Conservation (phyloP, 257 asterid species). For the Solanum appendiculatum region DNA sequence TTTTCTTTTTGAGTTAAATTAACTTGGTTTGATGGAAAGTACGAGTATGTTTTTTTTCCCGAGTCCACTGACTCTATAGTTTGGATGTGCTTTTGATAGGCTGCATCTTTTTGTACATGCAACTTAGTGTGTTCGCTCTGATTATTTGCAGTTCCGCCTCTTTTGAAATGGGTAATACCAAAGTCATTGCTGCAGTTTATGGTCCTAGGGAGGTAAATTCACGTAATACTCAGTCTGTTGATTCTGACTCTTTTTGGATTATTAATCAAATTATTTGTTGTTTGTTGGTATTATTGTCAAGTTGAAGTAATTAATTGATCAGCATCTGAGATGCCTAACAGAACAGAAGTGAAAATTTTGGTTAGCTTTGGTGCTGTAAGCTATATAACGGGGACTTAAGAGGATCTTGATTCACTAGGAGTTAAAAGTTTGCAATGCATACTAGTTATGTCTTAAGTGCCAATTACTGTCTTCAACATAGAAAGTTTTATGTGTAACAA, state of each 20-base stretch:
- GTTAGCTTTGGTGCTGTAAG: neutral
- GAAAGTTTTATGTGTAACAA: neutral
- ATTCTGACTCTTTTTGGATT: neutral
- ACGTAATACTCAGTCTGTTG: neutral
- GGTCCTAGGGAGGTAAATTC: constrained; percentile 84
- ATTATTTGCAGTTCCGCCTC: constrained; percentile 76
- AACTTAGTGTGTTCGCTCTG: neutral
- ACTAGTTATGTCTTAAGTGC: neutral
- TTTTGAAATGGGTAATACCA: constrained; percentile 95
- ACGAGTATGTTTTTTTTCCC: neutral
- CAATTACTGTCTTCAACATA: neutral
- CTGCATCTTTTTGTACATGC: neutral
- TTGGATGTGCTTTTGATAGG: neutral
- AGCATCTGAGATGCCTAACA: neutral
- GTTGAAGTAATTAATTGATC: neutral
- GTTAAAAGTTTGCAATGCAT: neutral
- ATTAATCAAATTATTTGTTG: neutral
- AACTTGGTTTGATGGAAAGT: neutral
- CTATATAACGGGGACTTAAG: neutral
- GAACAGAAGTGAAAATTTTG: neutral
- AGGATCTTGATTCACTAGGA: neutral
- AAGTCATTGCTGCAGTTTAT: constrained; percentile 97
- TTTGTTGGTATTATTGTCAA: neutral
- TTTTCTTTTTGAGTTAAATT: neutral
- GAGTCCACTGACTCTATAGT: too few relatives aligned